phyloP scores from a whole-genome alignment of 805 yeast species.

The Metschnikowia colocasiae region DNA sequence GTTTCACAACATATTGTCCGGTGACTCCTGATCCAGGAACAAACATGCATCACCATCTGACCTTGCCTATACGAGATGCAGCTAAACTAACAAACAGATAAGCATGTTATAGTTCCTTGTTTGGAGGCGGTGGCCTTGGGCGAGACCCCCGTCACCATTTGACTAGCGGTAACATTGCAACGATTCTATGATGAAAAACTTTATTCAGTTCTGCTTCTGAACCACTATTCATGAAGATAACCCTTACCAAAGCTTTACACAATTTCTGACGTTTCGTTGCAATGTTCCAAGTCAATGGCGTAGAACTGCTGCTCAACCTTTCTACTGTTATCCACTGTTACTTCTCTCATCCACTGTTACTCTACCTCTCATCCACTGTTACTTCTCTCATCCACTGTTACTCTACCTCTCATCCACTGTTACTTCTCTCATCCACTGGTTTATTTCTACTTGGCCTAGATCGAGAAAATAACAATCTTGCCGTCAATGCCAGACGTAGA shows the following conservation, averaged over 20 bases:
- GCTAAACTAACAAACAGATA: not conserved
- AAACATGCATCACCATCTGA: slow-evolving; percentile 99
- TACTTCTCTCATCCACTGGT: not conserved
- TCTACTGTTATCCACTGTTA: not conserved
- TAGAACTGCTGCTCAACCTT: too few relatives aligned
- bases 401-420: not conserved
- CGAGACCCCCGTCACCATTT: slow-evolving; percentile 14
- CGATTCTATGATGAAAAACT: slow-evolving; percentile 57
- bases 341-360: not conserved
- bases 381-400: not conserved
- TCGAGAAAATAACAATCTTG: slow-evolving; percentile 69
- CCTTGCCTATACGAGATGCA: slow-evolving; percentile 9
- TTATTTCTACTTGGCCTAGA: slow-evolving; percentile 3
- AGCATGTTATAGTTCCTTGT: not conserved
- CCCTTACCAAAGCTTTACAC: slow-evolving; percentile 52
- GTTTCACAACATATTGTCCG: slow-evolving; percentile 31
- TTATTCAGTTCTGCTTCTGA: slow-evolving; percentile 98
- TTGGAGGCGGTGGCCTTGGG: slow-evolving; percentile 16
- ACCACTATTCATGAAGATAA: slow-evolving; percentile 69
- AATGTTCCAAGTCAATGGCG: not conserved
- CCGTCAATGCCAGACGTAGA: slow-evolving; percentile 87
- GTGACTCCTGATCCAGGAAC: slow-evolving; percentile 72
- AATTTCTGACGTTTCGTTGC: slow-evolving; percentile 32
- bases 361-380: not conserved
- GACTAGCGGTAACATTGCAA: slow-evolving; percentile 10